Percentiles rank a stretch among this genome's conserved stretches.
These are phyloP conservation scores for Caryopteris hybrid DNA, from an alignment of 305 asterid species.

Conservation along the genomic window DNA sequence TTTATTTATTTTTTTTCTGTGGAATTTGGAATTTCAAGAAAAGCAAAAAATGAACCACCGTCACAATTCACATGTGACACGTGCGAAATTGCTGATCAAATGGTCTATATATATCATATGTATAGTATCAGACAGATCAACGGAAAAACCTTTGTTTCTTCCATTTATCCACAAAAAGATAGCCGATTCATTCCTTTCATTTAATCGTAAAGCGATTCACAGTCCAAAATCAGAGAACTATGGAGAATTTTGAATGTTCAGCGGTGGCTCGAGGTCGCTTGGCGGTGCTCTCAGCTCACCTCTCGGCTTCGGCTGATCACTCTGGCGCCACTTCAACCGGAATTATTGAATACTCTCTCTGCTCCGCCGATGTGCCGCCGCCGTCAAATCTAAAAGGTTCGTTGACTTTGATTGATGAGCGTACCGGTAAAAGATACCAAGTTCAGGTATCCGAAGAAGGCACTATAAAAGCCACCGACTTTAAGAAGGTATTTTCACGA, in stretches of 20 bases:
- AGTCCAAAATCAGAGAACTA: background rate
- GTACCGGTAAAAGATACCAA: constrained; percentile 74
- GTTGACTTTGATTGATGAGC: constrained; percentile 66
- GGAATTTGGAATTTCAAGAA: background rate
- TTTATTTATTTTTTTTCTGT: no score
- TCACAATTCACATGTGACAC: background rate
- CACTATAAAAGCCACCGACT: constrained; percentile 82
- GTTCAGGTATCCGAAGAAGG: constrained; percentile 90
- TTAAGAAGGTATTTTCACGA: constrained; percentile 55
- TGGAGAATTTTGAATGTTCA: constrained; percentile 54
- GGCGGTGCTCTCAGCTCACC: constrained; percentile 83
- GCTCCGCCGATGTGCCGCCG: constrained; percentile 57
- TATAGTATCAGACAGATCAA: background rate
- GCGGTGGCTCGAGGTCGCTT: constrained; percentile 70
- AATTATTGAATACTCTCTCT: constrained; percentile 39
- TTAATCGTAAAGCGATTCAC: background rate
- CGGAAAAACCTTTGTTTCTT: background rate
- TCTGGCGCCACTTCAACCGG: constrained; percentile 25
- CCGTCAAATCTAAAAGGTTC: constrained; percentile 69
- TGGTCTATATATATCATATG: background rate
- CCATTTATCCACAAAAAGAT: background rate
- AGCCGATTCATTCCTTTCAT: background rate
- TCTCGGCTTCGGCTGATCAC: constrained; percentile 35
- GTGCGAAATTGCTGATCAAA: background rate
- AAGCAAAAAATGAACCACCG: background rate